Conservation (phyloP, 352 stramenopile species). For the Pythium folliculosum region DNA sequence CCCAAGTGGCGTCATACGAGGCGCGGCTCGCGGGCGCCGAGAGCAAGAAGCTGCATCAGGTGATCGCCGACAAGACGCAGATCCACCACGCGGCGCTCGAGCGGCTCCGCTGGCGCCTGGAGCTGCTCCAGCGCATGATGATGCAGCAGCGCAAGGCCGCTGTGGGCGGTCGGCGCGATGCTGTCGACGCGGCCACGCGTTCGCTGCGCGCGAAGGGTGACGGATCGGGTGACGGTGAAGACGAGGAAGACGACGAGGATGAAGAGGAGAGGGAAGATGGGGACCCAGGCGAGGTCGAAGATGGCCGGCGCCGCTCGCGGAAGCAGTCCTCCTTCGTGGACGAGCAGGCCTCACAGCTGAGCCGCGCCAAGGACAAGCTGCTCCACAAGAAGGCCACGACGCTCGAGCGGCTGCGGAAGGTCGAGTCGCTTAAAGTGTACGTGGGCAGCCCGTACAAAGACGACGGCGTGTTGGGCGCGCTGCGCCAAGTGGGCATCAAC, state of each 20-base stretch:
- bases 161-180: neutral
- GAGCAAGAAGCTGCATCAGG: slow-evolving; percentile 62
- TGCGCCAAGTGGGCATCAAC: slow-evolving; percentile 82
- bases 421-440: slow-evolving; percentile 65
- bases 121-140: slow-evolving; percentile 59
- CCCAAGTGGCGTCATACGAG: slow-evolving; percentile 73
- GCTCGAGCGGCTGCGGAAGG: slow-evolving; percentile 53
- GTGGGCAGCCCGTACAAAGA: slow-evolving; percentile 73
- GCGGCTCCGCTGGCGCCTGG: slow-evolving; percentile 65
- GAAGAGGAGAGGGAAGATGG: neutral
- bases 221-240: neutral
- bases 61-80: slow-evolving; percentile 64
- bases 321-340: slow-evolving; percentile 25
- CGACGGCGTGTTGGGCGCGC: slow-evolving; percentile 64
- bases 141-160: slow-evolving; percentile 14
- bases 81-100: slow-evolving; percentile 69
- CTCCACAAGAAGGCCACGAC: slow-evolving; percentile 77
- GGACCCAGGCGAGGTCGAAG: neutral
- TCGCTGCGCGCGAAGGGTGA: neutral
- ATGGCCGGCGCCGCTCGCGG: neutral
- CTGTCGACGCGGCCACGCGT: neutral
- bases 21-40: slow-evolving; percentile 58
- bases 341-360: slow-evolving; percentile 39
- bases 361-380: slow-evolving; percentile 69
- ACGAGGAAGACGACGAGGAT: neutral